phyloP scores from a whole-genome alignment of 1,284 basidiomycete species.

The Phellopilus nigrolimitatus region DNA sequence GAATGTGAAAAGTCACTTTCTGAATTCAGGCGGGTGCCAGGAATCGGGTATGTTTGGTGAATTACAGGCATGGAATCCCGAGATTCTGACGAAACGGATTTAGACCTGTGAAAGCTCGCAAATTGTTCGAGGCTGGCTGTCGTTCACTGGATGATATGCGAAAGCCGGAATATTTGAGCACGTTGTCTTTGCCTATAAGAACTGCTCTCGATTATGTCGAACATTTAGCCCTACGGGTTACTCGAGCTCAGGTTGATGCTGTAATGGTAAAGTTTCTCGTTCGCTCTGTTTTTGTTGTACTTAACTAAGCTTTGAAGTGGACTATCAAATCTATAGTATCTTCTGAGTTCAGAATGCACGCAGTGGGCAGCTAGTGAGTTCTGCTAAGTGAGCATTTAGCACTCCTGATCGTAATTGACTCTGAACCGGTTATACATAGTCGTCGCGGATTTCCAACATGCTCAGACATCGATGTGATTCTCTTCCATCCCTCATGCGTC shows the following conservation, averaged over 20 bases:
- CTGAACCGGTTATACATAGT: conserved; percentile 21
- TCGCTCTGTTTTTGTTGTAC: background rate
- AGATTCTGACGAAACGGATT: background rate
- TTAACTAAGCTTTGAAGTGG: conserved; percentile 5
- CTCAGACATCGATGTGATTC: conserved; percentile 24
- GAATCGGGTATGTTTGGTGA: conserved; percentile 22
- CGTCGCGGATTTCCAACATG: conserved; percentile 24
- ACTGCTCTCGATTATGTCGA: conserved; percentile 18
- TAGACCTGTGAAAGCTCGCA: conserved; percentile 21
- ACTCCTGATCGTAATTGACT: background rate
- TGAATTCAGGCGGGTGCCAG: conserved; percentile 20
- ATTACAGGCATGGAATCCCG: background rate
- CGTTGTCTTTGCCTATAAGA: conserved; percentile 16
- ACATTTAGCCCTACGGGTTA: conserved; percentile 12
- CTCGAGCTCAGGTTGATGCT: conserved; percentile 20
- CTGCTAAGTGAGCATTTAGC: background rate
- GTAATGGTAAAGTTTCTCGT: conserved; percentile 20
- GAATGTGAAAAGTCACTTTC: conserved; percentile 16
- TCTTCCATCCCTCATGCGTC: conserved; percentile 24
- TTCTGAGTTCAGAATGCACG: conserved; percentile 19
- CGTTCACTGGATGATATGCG: conserved; percentile 20
- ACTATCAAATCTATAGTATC: conserved; percentile 14
- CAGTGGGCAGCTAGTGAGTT: conserved; percentile 24
- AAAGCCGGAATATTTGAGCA: conserved; percentile 12
- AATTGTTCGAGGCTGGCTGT: conserved; percentile 22